These are phyloP conservation scores for Podaxis sp. DNA, from an alignment of 768 basidiomycete species.

Conservation along the genomic window DNA sequence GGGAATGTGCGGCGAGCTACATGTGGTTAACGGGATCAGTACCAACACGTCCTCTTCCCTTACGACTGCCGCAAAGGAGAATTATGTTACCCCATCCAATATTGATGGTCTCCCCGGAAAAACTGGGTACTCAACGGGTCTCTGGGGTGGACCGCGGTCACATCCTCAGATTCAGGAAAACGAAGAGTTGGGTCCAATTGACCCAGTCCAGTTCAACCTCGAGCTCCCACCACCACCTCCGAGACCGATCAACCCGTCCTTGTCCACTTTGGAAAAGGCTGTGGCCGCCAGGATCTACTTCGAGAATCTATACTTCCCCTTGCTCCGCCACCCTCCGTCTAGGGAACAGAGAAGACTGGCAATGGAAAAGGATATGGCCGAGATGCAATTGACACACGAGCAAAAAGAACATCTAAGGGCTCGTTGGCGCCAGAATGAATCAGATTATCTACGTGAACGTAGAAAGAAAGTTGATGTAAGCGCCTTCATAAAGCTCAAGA, in stretches of 20 bases:
- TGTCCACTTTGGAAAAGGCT: constrained; percentile 90
- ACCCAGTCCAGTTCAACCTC: constrained; percentile 26
- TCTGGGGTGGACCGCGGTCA: constrained; percentile 55
- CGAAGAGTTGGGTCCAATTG: constrained; percentile 37
- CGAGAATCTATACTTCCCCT: constrained; percentile 83
- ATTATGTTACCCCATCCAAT: constrained; percentile 37
- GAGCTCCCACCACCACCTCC: constrained; percentile 34
- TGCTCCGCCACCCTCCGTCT: constrained; percentile 80
- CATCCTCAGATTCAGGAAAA: constrained; percentile 67
- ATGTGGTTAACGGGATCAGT: constrained; percentile 77
- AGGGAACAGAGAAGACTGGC: constrained; percentile 81
- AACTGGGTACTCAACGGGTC: constrained; percentile 56
- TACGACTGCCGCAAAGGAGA: constrained; percentile 74
- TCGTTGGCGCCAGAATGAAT: constrained; percentile 86
- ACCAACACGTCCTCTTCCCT: constrained; percentile 65
- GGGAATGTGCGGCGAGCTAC: constrained; percentile 46
- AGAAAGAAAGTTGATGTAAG: constrained; percentile 79
- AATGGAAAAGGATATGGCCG: constrained; percentile 84
- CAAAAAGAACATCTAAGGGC: constrained; percentile 70
- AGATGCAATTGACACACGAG: constrained; percentile 62
- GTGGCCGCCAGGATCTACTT: constrained; percentile 92
- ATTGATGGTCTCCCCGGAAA: constrained; percentile 50
- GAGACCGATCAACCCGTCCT: constrained; percentile 74
- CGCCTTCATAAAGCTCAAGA: constrained; percentile 86
- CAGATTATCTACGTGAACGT: constrained; percentile 80